Evolutionary conservation across 805 yeast species (phyloP).

Genomic region (Nakazawaea molendinolei): DNA sequence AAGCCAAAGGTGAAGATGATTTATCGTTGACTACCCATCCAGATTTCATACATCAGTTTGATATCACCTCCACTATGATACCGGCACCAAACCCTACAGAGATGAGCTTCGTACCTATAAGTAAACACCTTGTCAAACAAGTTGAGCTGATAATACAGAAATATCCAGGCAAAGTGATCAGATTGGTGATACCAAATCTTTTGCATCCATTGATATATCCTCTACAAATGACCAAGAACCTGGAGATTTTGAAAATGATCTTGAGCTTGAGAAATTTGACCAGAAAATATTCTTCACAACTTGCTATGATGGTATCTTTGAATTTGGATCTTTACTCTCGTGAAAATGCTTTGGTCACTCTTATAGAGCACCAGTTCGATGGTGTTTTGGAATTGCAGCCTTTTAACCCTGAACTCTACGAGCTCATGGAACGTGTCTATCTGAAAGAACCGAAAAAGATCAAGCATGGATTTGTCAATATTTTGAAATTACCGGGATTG

Average conservation of each 20-base stretch:
- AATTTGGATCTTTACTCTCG: conserved; percentile 65
- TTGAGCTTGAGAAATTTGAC: conserved; percentile 51
- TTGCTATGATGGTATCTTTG: conserved; percentile 48
- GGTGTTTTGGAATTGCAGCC: conserved; percentile 73
- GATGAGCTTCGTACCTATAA: conserved; percentile 44
- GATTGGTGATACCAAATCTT: conserved; percentile 71
- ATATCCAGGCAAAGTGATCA: conserved; percentile 41
- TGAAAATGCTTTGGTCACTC: conserved; percentile 35
- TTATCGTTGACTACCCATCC: conserved; percentile 32
- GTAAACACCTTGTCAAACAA: conserved; percentile 27
- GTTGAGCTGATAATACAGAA: conserved; percentile 36
- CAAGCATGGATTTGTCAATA: conserved; percentile 81
- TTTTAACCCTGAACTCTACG: conserved; percentile 66
- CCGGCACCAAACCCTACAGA: conserved; percentile 66
- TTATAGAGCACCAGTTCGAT: conserved; percentile 57
- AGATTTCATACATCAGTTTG: conserved; percentile 61
- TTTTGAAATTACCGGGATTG: conserved; percentile 63
- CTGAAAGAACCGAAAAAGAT: conserved; percentile 66
- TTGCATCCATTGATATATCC: conserved; percentile 72
- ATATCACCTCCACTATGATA: conserved; percentile 60
- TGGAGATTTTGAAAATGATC: conserved; percentile 51
- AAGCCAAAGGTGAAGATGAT: conserved; percentile 19
- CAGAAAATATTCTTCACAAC: conserved; percentile 35
- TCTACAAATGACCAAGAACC: conserved; percentile 38
- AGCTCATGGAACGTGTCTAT: conserved; percentile 61